These are phyloP conservation scores for Dioscorea cayenensis DNA, from an alignment of 116 monocot genomes.

Conservation along the genomic window DNA sequence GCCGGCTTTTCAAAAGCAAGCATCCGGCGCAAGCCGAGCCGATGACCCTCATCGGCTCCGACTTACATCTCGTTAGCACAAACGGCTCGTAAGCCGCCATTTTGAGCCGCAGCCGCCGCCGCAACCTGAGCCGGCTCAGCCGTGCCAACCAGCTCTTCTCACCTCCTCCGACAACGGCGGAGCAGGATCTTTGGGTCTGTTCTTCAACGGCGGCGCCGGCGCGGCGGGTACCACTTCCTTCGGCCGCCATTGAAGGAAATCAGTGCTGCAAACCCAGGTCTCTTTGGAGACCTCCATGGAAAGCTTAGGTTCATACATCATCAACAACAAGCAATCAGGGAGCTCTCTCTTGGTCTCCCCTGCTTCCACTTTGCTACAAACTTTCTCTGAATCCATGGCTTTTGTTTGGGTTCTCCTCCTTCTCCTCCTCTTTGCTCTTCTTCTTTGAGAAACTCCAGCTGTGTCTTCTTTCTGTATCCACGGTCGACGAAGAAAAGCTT, in stretches of 20 bases:
- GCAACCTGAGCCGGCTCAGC: neutral
- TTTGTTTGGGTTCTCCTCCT: conserved; percentile 6
- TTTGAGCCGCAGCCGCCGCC: conserved; percentile 5
- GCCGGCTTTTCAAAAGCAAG: conserved; percentile 87
- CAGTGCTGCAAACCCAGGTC: conserved; percentile 94
- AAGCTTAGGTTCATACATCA: conserved; percentile 99
- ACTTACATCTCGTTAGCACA: conserved; percentile 92
- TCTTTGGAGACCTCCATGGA: conserved; percentile 99
- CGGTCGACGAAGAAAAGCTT: conserved; percentile 20
- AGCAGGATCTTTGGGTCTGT: neutral
- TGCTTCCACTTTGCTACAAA: conserved; percentile 4
- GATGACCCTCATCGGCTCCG: conserved; percentile 87
- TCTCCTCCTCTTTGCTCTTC: conserved; percentile 13
- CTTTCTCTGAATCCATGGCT: conserved; percentile 1
- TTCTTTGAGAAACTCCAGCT: conserved; percentile 44
- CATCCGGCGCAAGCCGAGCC: conserved; percentile 53
- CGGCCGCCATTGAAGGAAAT: conserved; percentile 61
- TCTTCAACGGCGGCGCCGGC: neutral
- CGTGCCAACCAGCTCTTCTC: neutral
- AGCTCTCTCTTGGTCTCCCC: conserved; percentile 13
- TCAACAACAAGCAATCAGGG: conserved; percentile 89
- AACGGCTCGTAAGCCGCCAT: conserved; percentile 43
- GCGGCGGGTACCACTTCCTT: conserved; percentile 2
- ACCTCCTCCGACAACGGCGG: neutral
- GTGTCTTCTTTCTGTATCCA: conserved; percentile 13